phyloP scores from a whole-genome alignment of 768 basidiomycete genomes.

The Coprinopsis marcescibilis region DNA sequence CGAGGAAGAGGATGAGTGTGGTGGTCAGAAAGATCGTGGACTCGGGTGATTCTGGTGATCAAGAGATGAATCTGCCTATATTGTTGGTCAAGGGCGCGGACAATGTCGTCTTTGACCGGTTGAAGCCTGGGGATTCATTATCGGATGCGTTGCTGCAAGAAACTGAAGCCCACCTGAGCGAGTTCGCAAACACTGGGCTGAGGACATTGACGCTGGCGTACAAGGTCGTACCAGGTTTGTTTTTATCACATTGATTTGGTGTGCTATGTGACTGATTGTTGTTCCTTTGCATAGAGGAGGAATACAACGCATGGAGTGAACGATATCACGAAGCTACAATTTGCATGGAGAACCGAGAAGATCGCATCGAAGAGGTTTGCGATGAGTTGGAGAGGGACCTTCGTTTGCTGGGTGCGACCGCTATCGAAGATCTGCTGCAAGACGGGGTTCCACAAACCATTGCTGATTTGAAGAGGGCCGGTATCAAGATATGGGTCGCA shows the following conservation, averaged over 20 bases:
- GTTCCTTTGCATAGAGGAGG: slow-evolving; percentile 44
- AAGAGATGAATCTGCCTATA: slow-evolving; percentile 49
- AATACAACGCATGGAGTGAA: slow-evolving; percentile 72
- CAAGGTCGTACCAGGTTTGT: slow-evolving; percentile 66
- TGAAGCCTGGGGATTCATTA: slow-evolving; percentile 58
- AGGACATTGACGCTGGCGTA: slow-evolving; percentile 92
- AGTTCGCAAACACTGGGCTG: slow-evolving; percentile 81
- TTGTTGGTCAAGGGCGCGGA: slow-evolving; percentile 89
- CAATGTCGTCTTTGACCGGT: slow-evolving; percentile 89
- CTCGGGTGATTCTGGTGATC: too few species aligned
- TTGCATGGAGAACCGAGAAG: slow-evolving; percentile 74
- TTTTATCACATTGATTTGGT: neutral
- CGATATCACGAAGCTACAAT: slow-evolving; percentile 77
- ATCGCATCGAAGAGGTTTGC: slow-evolving; percentile 66
- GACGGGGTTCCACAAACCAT: slow-evolving; percentile 97
- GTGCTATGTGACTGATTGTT: slow-evolving; percentile 1
- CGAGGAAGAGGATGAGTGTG: slow-evolving; percentile 93
- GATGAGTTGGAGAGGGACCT: slow-evolving; percentile 78
- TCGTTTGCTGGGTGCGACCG: slow-evolving; percentile 84
- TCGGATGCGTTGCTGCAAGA: slow-evolving; percentile 59
- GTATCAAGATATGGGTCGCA: slow-evolving; percentile 97
- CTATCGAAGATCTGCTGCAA: slow-evolving; percentile 94
- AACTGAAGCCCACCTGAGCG: slow-evolving; percentile 78
- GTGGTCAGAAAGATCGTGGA: slow-evolving; percentile 64
- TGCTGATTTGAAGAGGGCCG: slow-evolving; percentile 88